Base-by-base conservation (phyloP, 2,329 filamentous ascomycete species). In the Xylaria sp. region DNA sequence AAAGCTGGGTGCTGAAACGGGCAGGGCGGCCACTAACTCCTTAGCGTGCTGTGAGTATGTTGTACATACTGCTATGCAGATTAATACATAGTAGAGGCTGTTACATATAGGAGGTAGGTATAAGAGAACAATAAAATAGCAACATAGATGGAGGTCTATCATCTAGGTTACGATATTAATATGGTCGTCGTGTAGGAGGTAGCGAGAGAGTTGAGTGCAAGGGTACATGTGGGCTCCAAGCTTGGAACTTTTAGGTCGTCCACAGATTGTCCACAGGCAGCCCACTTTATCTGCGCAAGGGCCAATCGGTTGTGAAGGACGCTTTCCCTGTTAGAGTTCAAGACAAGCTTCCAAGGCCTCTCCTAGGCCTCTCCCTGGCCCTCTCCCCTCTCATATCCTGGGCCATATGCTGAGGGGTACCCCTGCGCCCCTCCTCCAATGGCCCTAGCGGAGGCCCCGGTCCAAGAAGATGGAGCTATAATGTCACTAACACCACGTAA, bases 281-380 rank as follows among this genome's bases (percentile, higher is more conserved):
- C 11, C 34, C 34, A 36, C 34, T 12, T 32, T 36, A 24, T 42
- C 42, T 27, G 45, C 17, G 54, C 50, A 32, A 68, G 51, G 50
- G 61, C 66, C 66, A 68, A 68, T 65, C 62, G 62, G 65, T 19
- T 68, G 55, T 56, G 61, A 50, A 56, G 42, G 51, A n/a, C 57
- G 65, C 65, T 45, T 64, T 64, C 36, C 65, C 65, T 64, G 32
- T 65, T 65, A 24, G 32, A 34, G 50, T 58, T 65, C 21, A 53
- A 51, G 50, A 68, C 66, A 65, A 61, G 66, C 66, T 68, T 54
- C 50, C 12, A 34, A 55, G 34, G 36, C 3, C 9, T 27, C 45
- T 32, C 42, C 53, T 27, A 36, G 34, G 34, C 45, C 61, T 42
- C 32, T 42, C 27, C 21, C 34, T 8, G 34, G n/a, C 34, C 59